phyloP scores from a whole-genome alignment of 495 filamentous ascomycete species.

The Mytilinidion resinicola region DNA sequence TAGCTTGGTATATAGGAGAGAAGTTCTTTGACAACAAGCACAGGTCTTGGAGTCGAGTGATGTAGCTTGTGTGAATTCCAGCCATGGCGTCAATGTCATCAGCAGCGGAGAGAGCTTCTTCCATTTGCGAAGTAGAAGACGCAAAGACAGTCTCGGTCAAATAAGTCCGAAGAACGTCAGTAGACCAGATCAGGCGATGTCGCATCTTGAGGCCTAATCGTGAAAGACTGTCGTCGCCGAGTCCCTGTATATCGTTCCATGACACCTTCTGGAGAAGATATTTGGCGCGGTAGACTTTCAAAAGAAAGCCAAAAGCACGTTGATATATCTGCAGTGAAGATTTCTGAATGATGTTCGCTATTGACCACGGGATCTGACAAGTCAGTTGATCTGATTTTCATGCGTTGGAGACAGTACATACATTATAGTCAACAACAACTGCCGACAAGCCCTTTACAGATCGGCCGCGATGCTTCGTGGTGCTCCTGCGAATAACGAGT shows the following conservation, averaged over 20 bases:
- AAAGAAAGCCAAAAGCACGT: slow-evolving; percentile 62
- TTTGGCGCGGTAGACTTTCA: slow-evolving; percentile 71
- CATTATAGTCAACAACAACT: slow-evolving; percentile 26
- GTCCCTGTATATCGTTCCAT: slow-evolving; percentile 31
- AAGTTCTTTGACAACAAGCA: slow-evolving; percentile 53
- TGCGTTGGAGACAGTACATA: slow-evolving; percentile 12
- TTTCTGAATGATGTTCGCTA: slow-evolving; percentile 72
- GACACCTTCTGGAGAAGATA: slow-evolving; percentile 58
- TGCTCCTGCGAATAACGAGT: slow-evolving; percentile 47
- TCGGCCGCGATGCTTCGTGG: slow-evolving; percentile 27
- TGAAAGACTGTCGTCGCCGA: slow-evolving; percentile 30
- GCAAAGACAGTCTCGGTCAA: slow-evolving; percentile 65
- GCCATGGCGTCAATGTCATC: slow-evolving; percentile 81
- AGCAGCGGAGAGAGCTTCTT: slow-evolving; percentile 47
- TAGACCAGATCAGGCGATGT: slow-evolving; percentile 73
- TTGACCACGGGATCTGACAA: slow-evolving; percentile 63
- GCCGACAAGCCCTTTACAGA: slow-evolving; percentile 37
- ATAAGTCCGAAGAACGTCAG: slow-evolving; percentile 66
- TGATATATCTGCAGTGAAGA: slow-evolving; percentile 59
- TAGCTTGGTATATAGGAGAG: slow-evolving; percentile 31
- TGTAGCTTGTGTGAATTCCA: slow-evolving; percentile 56
- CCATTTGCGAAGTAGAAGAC: slow-evolving; percentile 49
- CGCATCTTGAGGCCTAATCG: slow-evolving; percentile 56
- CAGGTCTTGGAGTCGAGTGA: slow-evolving; percentile 55
- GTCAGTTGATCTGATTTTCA: neutral